phyloP scores from a whole-genome alignment of 2,329 filamentous ascomycete genomes.

The Pyrenochaeta sp. region DNA sequence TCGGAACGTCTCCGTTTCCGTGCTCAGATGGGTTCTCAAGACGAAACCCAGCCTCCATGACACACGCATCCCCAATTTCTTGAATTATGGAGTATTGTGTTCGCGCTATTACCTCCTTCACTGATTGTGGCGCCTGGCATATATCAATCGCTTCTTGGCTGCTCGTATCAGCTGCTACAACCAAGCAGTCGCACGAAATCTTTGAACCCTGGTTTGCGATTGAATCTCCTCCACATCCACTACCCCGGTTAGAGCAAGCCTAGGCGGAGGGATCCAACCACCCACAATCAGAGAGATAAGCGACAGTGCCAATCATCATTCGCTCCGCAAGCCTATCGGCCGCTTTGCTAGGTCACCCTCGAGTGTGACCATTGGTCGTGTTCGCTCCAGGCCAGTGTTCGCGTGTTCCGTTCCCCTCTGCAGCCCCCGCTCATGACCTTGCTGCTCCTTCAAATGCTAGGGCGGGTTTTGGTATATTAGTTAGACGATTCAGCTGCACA shows the following conservation, averaged over 20 bases:
- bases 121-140: not conserved
- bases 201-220: not conserved
- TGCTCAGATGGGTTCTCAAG: not conserved
- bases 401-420: slow-evolving; percentile 1
- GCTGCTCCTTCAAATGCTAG: not conserved
- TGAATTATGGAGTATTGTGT: not conserved
- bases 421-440: not conserved
- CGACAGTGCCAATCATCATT: slow-evolving; percentile 12
- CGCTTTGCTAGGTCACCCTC: not conserved
- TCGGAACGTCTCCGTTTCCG: slow-evolving; percentile 7
- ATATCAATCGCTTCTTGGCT: not conserved
- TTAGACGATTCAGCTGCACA: not conserved
- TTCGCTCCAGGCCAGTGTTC: not conserved
- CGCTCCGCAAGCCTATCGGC: slow-evolving; percentile 19
- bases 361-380: not conserved
- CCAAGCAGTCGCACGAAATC: not conserved
- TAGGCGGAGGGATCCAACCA: slow-evolving; percentile 10
- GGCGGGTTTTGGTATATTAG: not conserved
- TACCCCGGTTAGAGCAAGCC: slow-evolving; percentile 4
- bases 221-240: slow-evolving; percentile 8
- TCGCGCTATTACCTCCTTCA: not conserved
- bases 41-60: not conserved
- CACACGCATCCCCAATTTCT: not conserved
- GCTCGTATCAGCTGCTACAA: not conserved
- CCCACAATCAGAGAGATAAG: slow-evolving; percentile 19